Evolutionary conservation across 2,329 filamentous ascomycete genomes (phyloP).

Genomic region (Trichoderma oligosporum): DNA sequence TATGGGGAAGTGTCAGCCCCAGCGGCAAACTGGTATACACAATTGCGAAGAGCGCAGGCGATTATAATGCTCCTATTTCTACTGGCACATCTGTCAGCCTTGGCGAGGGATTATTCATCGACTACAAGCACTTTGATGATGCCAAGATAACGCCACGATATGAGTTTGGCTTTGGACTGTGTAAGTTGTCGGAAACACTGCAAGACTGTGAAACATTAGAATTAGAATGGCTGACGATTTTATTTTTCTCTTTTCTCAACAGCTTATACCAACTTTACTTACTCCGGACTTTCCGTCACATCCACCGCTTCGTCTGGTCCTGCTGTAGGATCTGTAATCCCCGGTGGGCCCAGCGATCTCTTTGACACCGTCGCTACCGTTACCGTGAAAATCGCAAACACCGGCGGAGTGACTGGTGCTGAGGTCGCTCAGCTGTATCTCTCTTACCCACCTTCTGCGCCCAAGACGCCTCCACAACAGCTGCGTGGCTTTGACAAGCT

Average conservation of each 20-base stretch:
- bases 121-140: constrained; percentile 73
- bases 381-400: constrained; percentile 62
- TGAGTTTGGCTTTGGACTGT: constrained; percentile 72
- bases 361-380: constrained; percentile 47
- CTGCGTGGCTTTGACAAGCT: constrained; percentile 62
- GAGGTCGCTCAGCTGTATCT: constrained; percentile 54
- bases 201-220: neutral
- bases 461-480: constrained; percentile 48
- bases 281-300: constrained; percentile 37
- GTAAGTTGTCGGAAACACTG: constrained; percentile 28
- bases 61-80: constrained; percentile 42
- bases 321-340: constrained; percentile 37
- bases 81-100: constrained; percentile 50
- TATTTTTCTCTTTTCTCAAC: too few relatives aligned
- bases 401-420: constrained; percentile 48
- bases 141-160: constrained; percentile 59
- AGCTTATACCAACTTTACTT: constrained; percentile 66
- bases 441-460: constrained; percentile 41
- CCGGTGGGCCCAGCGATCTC: constrained; percentile 45
- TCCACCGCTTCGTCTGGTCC: constrained; percentile 39
- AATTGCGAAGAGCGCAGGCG: constrained; percentile 44
- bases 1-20: constrained; percentile 67
- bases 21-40: constrained; percentile 66
- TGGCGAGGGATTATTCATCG: constrained; percentile 70
- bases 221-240: neutral